phyloP scores from a whole-genome alignment of 2,329 filamentous ascomycete genomes.

The Cladosporium phlei region DNA sequence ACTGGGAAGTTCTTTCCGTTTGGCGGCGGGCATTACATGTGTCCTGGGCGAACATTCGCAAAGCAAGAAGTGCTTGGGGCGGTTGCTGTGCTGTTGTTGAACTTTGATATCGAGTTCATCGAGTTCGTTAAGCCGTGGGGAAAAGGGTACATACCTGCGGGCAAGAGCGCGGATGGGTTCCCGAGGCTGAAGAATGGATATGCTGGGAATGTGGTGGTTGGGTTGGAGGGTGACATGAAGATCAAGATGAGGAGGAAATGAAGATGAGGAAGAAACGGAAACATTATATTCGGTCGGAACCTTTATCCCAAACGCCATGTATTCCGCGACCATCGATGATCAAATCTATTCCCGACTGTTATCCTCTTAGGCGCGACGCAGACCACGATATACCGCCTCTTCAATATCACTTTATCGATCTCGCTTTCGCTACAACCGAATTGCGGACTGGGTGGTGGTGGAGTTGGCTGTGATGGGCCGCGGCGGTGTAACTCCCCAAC shows the following conservation, averaged over 20 bases:
- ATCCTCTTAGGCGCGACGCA: too few relatives aligned
- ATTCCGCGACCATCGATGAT: too few relatives aligned
- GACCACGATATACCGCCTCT: too few relatives aligned
- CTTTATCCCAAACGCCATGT: too few relatives aligned
- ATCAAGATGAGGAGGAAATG: constrained; percentile 8
- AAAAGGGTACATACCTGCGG: not conserved
- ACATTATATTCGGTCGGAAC: too few relatives aligned
- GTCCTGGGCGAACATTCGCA: constrained; percentile 19
- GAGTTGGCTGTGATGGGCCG: too few relatives aligned
- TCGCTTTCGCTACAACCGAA: too few relatives aligned
- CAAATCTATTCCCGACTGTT: too few relatives aligned
- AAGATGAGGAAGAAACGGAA: constrained; percentile 13
- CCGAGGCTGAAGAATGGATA: constrained; percentile 15
- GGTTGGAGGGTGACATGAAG: constrained; percentile 16
- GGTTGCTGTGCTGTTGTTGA: constrained; percentile 16
- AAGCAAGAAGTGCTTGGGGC: constrained; percentile 20
- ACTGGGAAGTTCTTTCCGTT: constrained; percentile 28
- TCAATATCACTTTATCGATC: too few relatives aligned
- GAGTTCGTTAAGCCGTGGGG: constrained; percentile 4
- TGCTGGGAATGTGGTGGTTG: constrained; percentile 18
- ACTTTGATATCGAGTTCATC: constrained; percentile 15
- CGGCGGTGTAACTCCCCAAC: too few relatives aligned
- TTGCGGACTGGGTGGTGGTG: too few relatives aligned
- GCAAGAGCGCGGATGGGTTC: constrained; percentile 8
- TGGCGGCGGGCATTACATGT: constrained; percentile 21